Evolutionary conservation across 306 rosid genomes (phyloP).

Genomic region (Castanospermum australe): DNA sequence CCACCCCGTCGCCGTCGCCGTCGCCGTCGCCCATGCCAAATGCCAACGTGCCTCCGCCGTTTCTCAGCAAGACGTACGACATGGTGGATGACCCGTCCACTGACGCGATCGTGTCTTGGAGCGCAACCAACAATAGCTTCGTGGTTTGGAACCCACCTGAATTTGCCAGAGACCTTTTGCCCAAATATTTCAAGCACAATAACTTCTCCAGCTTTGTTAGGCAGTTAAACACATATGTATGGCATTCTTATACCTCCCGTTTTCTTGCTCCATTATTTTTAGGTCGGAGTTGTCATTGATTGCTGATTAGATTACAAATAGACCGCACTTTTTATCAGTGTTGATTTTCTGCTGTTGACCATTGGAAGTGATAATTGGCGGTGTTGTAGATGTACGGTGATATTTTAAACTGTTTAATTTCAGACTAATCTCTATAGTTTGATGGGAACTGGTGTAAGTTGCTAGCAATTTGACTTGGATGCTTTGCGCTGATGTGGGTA

Average conservation of each 20-base stretch:
- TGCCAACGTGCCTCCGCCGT: slow-evolving; percentile 83
- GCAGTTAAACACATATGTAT: slow-evolving; percentile 94
- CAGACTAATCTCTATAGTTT: not conserved
- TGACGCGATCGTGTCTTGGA: slow-evolving; percentile 90
- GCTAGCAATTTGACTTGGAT: not conserved
- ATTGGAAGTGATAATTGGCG: not conserved
- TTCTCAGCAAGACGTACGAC: slow-evolving; percentile 91
- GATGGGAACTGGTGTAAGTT: not conserved
- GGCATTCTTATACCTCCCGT: not conserved
- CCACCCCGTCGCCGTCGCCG: slow-evolving; percentile 32
- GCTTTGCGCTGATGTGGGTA: not conserved
- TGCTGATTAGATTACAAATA: not conserved
- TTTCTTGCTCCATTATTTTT: not conserved
- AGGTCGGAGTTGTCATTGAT: not conserved
- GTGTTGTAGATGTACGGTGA: not conserved
- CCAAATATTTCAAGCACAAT: slow-evolving; percentile 88
- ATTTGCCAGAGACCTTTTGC: slow-evolving; percentile 89
- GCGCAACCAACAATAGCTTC: slow-evolving; percentile 87
- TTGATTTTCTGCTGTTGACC: not conserved
- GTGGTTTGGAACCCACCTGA: slow-evolving; percentile 99
- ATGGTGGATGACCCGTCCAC: slow-evolving; percentile 90
- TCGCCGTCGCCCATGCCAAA: slow-evolving; percentile 62
- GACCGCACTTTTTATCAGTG: not conserved
- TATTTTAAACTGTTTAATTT: not conserved
- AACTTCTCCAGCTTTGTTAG: slow-evolving; percentile 94